Evolutionary conservation across 352 stramenopile species (phyloP).

Genomic region (Ophiocytium majus): DNA sequence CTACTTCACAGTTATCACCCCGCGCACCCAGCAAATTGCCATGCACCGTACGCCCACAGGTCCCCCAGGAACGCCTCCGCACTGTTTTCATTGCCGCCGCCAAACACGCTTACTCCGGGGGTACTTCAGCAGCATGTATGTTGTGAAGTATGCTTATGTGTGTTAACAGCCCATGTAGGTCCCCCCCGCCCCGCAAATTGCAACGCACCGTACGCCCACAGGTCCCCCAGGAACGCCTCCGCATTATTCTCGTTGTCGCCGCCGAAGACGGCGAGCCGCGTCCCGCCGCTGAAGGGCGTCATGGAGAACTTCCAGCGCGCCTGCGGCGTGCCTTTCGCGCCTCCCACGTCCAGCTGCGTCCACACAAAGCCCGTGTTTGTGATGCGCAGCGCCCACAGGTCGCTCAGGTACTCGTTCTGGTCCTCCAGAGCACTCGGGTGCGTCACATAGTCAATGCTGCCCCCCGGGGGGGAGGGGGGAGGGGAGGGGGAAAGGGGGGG

Average conservation of each 20-base stretch:
- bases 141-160: background rate
- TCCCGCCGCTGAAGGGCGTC: background rate
- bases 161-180: background rate
- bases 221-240: constrained; percentile 27
- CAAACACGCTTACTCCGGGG: background rate
- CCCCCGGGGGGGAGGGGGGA: too few relatives aligned
- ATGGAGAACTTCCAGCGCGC: constrained; percentile 14
- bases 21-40: too few relatives aligned
- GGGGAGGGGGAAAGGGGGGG: too few relatives aligned
- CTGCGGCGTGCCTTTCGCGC: background rate
- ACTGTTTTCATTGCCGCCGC: background rate
- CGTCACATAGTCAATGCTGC: constrained; percentile 36
- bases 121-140: background rate
- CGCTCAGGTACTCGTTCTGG: constrained; percentile 28
- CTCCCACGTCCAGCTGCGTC: constrained; percentile 21
- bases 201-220: constrained; percentile 31
- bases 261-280: constrained; percentile 26
- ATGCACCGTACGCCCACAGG: constrained; percentile 10
- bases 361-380: constrained; percentile 37
- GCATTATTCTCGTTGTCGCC: constrained; percentile 30
- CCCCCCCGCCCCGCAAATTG: too few relatives aligned
- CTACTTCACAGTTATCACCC: too few relatives aligned
- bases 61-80: background rate
- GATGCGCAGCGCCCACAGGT: constrained; percentile 47
- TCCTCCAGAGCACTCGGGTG: background rate